Conservation (phyloP, 805 yeast genomes). For the Wickerhamiella galacta region DNA sequence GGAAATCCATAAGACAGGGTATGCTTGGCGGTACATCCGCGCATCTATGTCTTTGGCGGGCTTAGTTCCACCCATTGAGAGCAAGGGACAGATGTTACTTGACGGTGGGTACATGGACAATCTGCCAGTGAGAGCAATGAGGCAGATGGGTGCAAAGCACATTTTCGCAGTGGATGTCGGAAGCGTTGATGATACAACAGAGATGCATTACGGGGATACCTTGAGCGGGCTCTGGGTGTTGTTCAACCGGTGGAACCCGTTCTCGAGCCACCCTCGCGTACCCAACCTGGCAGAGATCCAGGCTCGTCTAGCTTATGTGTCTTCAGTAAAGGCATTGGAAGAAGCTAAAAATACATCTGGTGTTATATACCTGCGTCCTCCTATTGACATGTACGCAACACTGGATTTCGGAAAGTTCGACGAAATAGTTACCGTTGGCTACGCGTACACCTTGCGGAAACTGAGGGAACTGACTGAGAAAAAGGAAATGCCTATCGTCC, state of each 20-base stretch:
- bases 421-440: constrained; percentile 72
- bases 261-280: constrained; percentile 68
- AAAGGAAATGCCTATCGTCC: constrained; percentile 43
- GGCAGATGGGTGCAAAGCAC: constrained; percentile 61
- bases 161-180: constrained; percentile 94
- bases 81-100: constrained; percentile 76
- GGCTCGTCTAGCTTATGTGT: constrained; percentile 80
- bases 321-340: constrained; percentile 86
- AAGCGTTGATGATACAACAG: constrained; percentile 78
- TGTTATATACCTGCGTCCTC: constrained; percentile 79
- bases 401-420: constrained; percentile 84
- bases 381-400: constrained; percentile 82
- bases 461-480: constrained; percentile 35
- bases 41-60: constrained; percentile 98
- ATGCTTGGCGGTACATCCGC: constrained; percentile 87
- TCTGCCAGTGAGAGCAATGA: constrained; percentile 85
- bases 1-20: constrained; percentile 87
- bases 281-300: constrained; percentile 95
- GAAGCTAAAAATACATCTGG: constrained; percentile 73
- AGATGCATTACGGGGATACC: constrained; percentile 83
- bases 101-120: constrained; percentile 97
- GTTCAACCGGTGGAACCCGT: constrained; percentile 75
- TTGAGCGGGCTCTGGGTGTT: constrained; percentile 86
- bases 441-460: constrained; percentile 46
- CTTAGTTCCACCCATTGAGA: constrained; percentile 66